Evolutionary conservation across 345 rosid genomes (phyloP), one percentile per base, ranked within the genome.

Genomic region (Fremontodendron californicum): DNA sequence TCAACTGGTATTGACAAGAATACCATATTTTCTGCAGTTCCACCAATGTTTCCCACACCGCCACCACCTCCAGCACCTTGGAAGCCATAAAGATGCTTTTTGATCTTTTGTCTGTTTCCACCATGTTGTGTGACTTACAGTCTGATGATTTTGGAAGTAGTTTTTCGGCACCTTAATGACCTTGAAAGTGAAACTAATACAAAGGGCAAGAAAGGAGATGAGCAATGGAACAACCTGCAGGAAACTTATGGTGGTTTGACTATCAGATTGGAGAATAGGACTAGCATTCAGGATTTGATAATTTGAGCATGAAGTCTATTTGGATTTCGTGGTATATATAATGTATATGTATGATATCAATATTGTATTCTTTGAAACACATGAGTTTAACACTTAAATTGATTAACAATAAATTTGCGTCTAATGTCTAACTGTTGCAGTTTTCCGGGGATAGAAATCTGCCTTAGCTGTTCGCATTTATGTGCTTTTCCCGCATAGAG

Each of bases 41-140:
- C 99, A 37, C 98, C 98, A 0, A 90, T 95, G 96, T 93, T 91
- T 82, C 98, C 98, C 4, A 95, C 95, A 64, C 90, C 98, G 0
- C 99, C 99, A 0, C 99, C 99, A 0, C 99, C 99, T 31, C 99
- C 99, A 7, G 98, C 99, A 37, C 96, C 99, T 29, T 95, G 99
- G 99, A 95, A 82, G 81, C 99, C 99, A 75, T 92, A 81, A 21
- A 89, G 87, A 77, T 15, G 58, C 52, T 23, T 21, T 58, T 6
- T 7, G 18, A 31, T 12, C 25, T 46, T 19, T 2, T 9, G 3
- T 67, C 29, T 37, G 37, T 71, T 72, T 58, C 54, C 49, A 0
- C 46, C 43, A 27, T 69, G 39, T 16, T 63, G 77, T 73, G 83
- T 75, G 82, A 72, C 76, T 42, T 75, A n/a, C 42, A 43, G 69